These are phyloP conservation scores for Candida pseudoglaebosa DNA, from an alignment of 805 yeast species.

Conservation along the genomic window DNA sequence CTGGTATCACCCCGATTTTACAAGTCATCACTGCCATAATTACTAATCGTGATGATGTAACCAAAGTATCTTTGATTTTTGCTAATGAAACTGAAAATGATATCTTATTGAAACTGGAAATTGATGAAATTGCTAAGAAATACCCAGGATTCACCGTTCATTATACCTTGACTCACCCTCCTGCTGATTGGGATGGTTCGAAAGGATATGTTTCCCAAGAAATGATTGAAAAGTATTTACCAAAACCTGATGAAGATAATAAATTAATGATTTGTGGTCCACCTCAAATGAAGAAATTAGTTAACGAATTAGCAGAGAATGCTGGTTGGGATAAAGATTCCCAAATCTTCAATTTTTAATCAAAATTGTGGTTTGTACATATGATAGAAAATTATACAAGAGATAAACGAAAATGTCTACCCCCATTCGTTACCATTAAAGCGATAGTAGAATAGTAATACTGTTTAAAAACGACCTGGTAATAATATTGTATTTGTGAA, in stretches of 20 bases:
- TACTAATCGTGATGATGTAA: slow-evolving; percentile 63
- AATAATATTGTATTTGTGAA: too few relatives aligned
- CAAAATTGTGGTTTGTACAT: neutral
- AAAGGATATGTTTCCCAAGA: slow-evolving; percentile 60
- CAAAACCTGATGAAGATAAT: slow-evolving; percentile 44
- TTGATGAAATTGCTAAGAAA: slow-evolving; percentile 62
- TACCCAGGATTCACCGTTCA: slow-evolving; percentile 61
- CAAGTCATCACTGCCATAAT: slow-evolving; percentile 71
- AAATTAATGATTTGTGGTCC: slow-evolving; percentile 75
- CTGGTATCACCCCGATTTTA: slow-evolving; percentile 86
- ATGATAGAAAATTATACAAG: too few relatives aligned
- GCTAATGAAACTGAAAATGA: slow-evolving; percentile 78
- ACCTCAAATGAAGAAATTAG: slow-evolving; percentile 55
- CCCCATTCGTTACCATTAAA: too few relatives aligned
- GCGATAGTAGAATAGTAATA: too few relatives aligned
- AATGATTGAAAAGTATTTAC: slow-evolving; percentile 50
- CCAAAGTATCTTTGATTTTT: slow-evolving; percentile 58
- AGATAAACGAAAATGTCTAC: too few relatives aligned
- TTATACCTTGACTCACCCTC: slow-evolving; percentile 50
- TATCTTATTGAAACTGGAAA: slow-evolving; percentile 65
- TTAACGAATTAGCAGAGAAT: slow-evolving; percentile 48
- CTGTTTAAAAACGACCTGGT: too few relatives aligned
- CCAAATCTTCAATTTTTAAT: slow-evolving; percentile 4
- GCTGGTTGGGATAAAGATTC: slow-evolving; percentile 55
- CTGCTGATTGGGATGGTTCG: slow-evolving; percentile 52